These are phyloP conservation scores for Vanderwaltozyma tropicalis DNA, from an alignment of 805 yeast genomes.

Conservation along the genomic window DNA sequence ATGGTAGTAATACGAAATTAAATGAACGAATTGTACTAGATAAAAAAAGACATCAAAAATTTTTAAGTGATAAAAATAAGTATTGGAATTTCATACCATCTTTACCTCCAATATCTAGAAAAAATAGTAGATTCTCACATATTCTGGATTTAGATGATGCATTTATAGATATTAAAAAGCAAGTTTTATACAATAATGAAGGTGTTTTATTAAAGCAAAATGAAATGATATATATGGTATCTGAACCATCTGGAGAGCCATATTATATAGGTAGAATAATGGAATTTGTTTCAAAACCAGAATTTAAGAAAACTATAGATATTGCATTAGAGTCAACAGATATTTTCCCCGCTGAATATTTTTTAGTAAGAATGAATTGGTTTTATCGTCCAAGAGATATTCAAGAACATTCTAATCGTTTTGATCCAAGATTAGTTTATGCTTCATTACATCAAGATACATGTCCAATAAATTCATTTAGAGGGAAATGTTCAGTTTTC, in stretches of 20 bases:
- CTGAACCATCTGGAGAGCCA: slow-evolving; percentile 93
- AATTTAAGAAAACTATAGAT: slow-evolving; percentile 11
- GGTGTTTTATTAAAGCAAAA: slow-evolving; percentile 19
- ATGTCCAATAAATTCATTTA: slow-evolving; percentile 62
- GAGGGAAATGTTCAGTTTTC: slow-evolving; percentile 66
- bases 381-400: slow-evolving; percentile 83
- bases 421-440: slow-evolving; percentile 64
- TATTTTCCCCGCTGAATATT: slow-evolving; percentile 41
- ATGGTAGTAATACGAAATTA: slow-evolving; percentile 3
- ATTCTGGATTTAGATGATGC: slow-evolving; percentile 33
- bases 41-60: slow-evolving; percentile 14
- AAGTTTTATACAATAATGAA: slow-evolving; percentile 15
- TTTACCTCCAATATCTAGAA: slow-evolving; percentile 24
- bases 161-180: slow-evolving; percentile 21
- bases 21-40: background rate
- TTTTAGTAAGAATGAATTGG: slow-evolving; percentile 73
- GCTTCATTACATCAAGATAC: slow-evolving; percentile 81
- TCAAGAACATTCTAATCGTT: slow-evolving; percentile 36
- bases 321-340: slow-evolving; percentile 7
- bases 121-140: slow-evolving; percentile 28
- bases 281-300: slow-evolving; percentile 44
- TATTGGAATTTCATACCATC: slow-evolving; percentile 27
- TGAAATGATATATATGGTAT: slow-evolving; percentile 70
- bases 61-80: slow-evolving; percentile 14
- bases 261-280: slow-evolving; percentile 78